Evolutionary conservation across 805 yeast genomes (phyloP).

Genomic region (Saccharomycopsis oosterbeekiorum): DNA sequence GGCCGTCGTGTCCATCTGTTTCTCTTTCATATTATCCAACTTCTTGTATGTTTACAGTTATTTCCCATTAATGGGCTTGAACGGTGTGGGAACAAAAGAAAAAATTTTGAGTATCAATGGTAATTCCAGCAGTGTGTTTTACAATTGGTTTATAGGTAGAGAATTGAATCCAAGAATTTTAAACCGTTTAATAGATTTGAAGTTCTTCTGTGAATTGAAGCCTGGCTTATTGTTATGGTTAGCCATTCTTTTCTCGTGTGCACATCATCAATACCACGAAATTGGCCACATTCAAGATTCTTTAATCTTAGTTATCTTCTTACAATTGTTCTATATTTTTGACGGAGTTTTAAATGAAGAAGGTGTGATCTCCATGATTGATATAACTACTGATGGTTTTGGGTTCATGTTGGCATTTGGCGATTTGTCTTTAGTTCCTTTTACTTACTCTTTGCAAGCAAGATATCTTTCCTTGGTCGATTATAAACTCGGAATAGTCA

Average conservation of each 20-base stretch:
- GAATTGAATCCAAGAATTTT: slow-evolving; percentile 81
- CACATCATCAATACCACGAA: slow-evolving; percentile 61
- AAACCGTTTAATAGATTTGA: slow-evolving; percentile 69
- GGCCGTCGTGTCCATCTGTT: slow-evolving; percentile 50
- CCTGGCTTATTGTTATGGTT: slow-evolving; percentile 91
- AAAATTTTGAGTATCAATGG: slow-evolving; percentile 80
- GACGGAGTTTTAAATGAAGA: slow-evolving; percentile 91
- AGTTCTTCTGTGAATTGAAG: slow-evolving; percentile 84
- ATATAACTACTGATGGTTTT: slow-evolving; percentile 91
- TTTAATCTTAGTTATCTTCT: slow-evolving; percentile 50
- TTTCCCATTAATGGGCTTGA: slow-evolving; percentile 40
- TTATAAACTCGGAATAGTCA: slow-evolving; percentile 36
- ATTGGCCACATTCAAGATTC: slow-evolving; percentile 50
- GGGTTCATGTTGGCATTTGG: slow-evolving; percentile 96
- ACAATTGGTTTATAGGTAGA: slow-evolving; percentile 96
- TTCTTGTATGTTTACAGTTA: slow-evolving; percentile 63
- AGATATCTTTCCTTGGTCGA: slow-evolving; percentile 66
- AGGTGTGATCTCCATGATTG: slow-evolving; percentile 90
- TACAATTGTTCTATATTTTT: slow-evolving; percentile 75
- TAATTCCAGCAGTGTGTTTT: slow-evolving; percentile 62
- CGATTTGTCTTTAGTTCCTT: slow-evolving; percentile 86
- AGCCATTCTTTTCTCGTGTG: slow-evolving; percentile 62
- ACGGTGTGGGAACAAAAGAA: slow-evolving; percentile 49
- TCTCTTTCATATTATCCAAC: slow-evolving; percentile 52
- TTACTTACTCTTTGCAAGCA: slow-evolving; percentile 79